These are phyloP conservation scores for Zanthoxylum bungeanum DNA, from an alignment of 345 rosid species.

Conservation along the genomic window DNA sequence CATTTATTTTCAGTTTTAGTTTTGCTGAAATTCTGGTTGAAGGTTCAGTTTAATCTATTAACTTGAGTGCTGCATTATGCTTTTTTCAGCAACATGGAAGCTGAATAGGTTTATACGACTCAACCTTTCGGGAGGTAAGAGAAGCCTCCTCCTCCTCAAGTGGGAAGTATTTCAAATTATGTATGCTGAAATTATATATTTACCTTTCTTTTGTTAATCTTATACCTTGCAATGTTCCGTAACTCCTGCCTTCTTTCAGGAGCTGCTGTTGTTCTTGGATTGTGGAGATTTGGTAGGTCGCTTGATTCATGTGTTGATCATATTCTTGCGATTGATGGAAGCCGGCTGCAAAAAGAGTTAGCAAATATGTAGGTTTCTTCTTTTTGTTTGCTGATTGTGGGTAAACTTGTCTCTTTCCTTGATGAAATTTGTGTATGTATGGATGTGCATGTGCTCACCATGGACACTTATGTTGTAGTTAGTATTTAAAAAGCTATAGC, in stretches of 20 bases:
- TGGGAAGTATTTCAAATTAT: neutral
- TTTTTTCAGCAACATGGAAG: constrained; percentile 43
- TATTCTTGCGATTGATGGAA: constrained; percentile 65
- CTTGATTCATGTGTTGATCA: constrained; percentile 46
- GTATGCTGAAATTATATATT: neutral
- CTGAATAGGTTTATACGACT: constrained; percentile 19
- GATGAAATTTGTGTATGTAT: neutral
- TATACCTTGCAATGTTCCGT: neutral
- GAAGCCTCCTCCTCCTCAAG: neutral
- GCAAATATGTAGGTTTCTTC: constrained; percentile 60
- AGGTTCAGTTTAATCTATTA: neutral
- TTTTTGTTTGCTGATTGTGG: constrained; percentile 8
- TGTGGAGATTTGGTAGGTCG: constrained; percentile 32
- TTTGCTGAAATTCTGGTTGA: neutral
- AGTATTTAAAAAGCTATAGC: neutral
- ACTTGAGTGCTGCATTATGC: neutral
- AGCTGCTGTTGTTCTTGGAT: constrained; percentile 36
- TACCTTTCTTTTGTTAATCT: neutral
- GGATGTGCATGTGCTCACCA: neutral
- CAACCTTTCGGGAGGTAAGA: constrained; percentile 32
- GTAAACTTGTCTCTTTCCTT: neutral
- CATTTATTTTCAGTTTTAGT: neutral
- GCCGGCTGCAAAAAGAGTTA: constrained; percentile 59
- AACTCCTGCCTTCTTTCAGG: constrained; percentile 28
- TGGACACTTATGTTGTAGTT: neutral